phyloP scores from a whole-genome alignment of 495 filamentous ascomycete genomes.

The Entonaema liquescens region DNA sequence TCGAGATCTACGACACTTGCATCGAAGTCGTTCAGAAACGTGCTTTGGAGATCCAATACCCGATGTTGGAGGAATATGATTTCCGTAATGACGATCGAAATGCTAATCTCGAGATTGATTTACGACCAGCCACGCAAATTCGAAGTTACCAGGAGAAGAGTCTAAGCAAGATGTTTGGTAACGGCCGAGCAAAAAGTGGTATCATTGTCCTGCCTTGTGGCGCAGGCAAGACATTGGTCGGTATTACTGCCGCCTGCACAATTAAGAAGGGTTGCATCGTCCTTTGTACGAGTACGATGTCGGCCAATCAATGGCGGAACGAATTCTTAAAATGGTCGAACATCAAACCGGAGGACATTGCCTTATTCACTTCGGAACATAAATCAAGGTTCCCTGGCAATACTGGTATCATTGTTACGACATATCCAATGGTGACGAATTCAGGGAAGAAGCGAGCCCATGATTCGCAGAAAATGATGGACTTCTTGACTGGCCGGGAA shows the following conservation, averaged over 20 bases:
- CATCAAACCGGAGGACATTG: slow-evolving; percentile 90
- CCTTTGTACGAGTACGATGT: slow-evolving; percentile 97
- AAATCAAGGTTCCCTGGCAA: slow-evolving; percentile 89
- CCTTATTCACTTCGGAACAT: slow-evolving; percentile 92
- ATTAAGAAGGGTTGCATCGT: slow-evolving; percentile 97
- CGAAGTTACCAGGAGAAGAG: slow-evolving; percentile 96
- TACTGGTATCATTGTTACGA: slow-evolving; percentile 95
- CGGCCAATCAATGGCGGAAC: slow-evolving; percentile 94
- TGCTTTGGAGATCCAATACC: slow-evolving; percentile 85
- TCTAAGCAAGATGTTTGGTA: slow-evolving; percentile 98
- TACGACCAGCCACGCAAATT: slow-evolving; percentile 84
- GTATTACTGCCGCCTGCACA: slow-evolving; percentile 95
- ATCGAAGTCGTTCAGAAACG: slow-evolving; percentile 90
- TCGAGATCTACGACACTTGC: slow-evolving; percentile 80
- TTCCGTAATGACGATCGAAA: slow-evolving; percentile 94
- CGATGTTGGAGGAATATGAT: slow-evolving; percentile 95
- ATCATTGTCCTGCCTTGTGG: slow-evolving; percentile 98
- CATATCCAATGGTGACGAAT: slow-evolving; percentile 97
- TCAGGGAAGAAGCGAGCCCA: slow-evolving; percentile 79
- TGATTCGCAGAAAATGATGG: slow-evolving; percentile 97
- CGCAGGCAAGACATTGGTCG: slow-evolving; percentile 95
- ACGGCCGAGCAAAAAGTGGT: slow-evolving; percentile 93
- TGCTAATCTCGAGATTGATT: slow-evolving; percentile 88
- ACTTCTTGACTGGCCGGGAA: slow-evolving; percentile 88
- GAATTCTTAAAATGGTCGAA: slow-evolving; percentile 99